Conservation (phyloP, 106 monocot genomes). For the Xerophyta viscosa region DNA sequence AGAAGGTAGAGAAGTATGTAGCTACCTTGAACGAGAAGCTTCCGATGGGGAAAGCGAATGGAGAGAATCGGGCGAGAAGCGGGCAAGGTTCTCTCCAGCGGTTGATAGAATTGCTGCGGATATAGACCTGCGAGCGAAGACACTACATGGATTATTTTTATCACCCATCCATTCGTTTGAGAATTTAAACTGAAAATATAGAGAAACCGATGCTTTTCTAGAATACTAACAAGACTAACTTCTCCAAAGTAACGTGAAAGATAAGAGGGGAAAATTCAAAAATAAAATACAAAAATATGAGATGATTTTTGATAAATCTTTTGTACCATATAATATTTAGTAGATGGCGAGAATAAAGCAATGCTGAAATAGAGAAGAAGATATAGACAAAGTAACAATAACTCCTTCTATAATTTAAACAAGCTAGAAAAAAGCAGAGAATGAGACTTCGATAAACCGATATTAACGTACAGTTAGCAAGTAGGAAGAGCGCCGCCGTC, state of each 20-base stretch:
- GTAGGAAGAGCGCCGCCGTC: not conserved
- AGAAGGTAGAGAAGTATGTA: not conserved
- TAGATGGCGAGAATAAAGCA: no score
- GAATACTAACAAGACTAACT: no score
- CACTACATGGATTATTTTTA: not conserved
- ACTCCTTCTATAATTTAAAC: no score
- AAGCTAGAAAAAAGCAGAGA: no score
- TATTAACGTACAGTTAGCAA: not conserved
- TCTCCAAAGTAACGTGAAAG: not conserved
- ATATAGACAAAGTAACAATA: no score
- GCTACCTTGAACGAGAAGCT: constrained; percentile 8
- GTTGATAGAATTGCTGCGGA: not conserved
- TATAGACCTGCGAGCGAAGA: not conserved
- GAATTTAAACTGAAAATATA: no score
- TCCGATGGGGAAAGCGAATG: not conserved
- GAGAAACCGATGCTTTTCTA: no score
- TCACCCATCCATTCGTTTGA: no score
- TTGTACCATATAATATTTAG: no score
- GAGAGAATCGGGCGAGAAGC: not conserved
- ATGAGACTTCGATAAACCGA: not conserved
- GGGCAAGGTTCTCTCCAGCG: not conserved
- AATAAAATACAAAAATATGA: not conserved
- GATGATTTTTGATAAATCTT: not conserved
- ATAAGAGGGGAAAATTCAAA: not conserved
- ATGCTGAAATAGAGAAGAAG: not conserved